Conservation (phyloP, 2,329 filamentous ascomycete genomes). For the Penicillium sclerotiorum region DNA sequence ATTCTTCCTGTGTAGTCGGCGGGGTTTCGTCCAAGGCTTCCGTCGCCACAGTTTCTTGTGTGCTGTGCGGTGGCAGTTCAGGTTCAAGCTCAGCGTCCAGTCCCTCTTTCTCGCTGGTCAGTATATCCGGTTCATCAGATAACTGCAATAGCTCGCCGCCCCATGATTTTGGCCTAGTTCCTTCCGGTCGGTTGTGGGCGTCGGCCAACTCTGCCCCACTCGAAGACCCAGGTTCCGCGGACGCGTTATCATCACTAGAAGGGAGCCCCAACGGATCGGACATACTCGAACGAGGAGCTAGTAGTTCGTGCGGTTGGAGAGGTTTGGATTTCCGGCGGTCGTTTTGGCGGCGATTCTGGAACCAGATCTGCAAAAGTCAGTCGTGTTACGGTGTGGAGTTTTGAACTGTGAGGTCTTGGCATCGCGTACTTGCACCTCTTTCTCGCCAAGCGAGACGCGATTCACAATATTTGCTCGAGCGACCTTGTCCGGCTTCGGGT, state of each 20-base stretch:
- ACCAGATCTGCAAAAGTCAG: constrained; percentile 75
- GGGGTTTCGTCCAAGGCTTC: constrained; percentile 29
- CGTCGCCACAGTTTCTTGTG: constrained; percentile 36
- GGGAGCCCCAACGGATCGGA: constrained; percentile 31
- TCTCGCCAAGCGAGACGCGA: constrained; percentile 86
- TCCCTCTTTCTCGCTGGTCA: constrained; percentile 30
- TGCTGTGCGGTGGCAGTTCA: constrained; percentile 28
- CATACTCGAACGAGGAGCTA: constrained; percentile 37
- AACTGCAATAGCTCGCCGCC: constrained; percentile 27
- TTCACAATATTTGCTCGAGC: constrained; percentile 81
- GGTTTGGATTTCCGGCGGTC: constrained; percentile 87
- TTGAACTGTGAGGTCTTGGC: constrained; percentile 28
- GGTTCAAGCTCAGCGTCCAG: constrained; percentile 16
- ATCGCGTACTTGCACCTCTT: constrained; percentile 84
- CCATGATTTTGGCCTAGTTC: constrained; percentile 22
- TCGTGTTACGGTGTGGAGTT: constrained; percentile 21
- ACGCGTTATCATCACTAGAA: constrained; percentile 32
- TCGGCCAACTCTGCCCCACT: constrained; percentile 34
- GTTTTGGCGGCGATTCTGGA: constrained; percentile 93
- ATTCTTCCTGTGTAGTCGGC: constrained; percentile 22
- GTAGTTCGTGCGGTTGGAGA: constrained; percentile 75
- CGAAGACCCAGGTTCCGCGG: constrained; percentile 31
- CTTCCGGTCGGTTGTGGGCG: constrained; percentile 21
- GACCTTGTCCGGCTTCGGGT: constrained; percentile 89
- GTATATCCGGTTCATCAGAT: constrained; percentile 27